Percentiles rank a stretch among this genome's conserved stretches.
Evolutionary conservation across 2,329 filamentous ascomycete genomes (phyloP).

Genomic region (Neoarthrinium moseri): DNA sequence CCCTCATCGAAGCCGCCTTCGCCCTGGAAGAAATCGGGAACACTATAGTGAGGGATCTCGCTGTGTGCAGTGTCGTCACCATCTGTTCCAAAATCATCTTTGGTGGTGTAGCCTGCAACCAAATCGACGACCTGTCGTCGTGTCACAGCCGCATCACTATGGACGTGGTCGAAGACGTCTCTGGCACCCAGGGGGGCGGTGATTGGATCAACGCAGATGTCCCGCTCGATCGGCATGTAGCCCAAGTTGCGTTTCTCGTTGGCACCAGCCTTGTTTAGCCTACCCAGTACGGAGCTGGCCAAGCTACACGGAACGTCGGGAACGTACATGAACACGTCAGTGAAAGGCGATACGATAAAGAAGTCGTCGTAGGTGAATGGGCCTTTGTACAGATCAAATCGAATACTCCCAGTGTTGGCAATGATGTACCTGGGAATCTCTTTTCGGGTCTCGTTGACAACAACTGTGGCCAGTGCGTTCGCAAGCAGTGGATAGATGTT

Average conservation of each 20-base stretch:
- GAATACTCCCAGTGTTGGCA: conserved; percentile 59
- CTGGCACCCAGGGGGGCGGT: conserved; percentile 16
- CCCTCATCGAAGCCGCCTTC: conserved; percentile 45
- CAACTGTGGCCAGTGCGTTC: conserved; percentile 47
- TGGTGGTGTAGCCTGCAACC: conserved; percentile 52
- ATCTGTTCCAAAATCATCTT: conserved; percentile 55
- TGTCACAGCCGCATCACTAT: conserved; percentile 34
- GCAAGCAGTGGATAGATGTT: conserved; percentile 56
- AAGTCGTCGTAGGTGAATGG: conserved; percentile 55
- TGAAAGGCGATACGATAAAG: conserved; percentile 57
- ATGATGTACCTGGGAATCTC: conserved; percentile 54
- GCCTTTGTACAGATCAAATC: conserved; percentile 62
- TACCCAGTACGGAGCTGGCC: conserved; percentile 34
- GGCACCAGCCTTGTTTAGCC: conserved; percentile 41
- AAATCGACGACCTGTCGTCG: conserved; percentile 47
- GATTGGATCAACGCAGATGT: conserved; percentile 48
- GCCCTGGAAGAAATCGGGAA: conserved; percentile 50
- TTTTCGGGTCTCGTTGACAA: conserved; percentile 51
- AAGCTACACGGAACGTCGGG: conserved; percentile 48
- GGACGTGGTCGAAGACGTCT: conserved; percentile 12
- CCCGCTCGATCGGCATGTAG: conserved; percentile 33
- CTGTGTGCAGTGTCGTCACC: conserved; percentile 56
- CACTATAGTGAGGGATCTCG: conserved; percentile 41
- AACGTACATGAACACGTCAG: conserved; percentile 52
- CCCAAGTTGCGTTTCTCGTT: conserved; percentile 34